phyloP scores from a whole-genome alignment of 2,329 filamentous ascomycete genomes.

The Ampelomyces quisqualis region DNA sequence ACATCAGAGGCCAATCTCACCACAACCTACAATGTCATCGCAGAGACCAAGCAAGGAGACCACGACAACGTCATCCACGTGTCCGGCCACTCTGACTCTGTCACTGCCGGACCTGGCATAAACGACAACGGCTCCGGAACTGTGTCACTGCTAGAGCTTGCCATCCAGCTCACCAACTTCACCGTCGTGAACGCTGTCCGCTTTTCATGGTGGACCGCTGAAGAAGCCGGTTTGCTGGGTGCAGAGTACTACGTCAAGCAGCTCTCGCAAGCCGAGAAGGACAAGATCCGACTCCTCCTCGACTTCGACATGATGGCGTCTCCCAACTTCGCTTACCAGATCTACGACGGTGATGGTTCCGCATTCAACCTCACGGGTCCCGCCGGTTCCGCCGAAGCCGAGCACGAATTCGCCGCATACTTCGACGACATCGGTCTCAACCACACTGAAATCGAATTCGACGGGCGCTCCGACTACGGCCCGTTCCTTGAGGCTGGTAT shows the following conservation, averaged over 20 bases:
- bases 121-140: constrained; percentile 46
- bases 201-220: constrained; percentile 45
- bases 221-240: constrained; percentile 43
- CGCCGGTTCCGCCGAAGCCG: constrained; percentile 34
- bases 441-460: constrained; percentile 37
- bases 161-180: constrained; percentile 42
- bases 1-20: constrained; percentile 25
- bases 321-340: constrained; percentile 40
- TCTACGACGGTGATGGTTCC: constrained; percentile 43
- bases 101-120: constrained; percentile 43
- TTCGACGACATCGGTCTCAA: constrained; percentile 30
- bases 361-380: constrained; percentile 37
- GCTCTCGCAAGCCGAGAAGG: constrained; percentile 26
- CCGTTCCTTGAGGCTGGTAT: constrained; percentile 41
- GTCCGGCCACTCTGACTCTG: constrained; percentile 44
- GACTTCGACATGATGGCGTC: constrained; percentile 49
- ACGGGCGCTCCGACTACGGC: constrained; percentile 44
- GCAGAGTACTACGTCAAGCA: constrained; percentile 38
- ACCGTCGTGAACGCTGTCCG: constrained; percentile 43
- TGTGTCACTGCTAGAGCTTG: constrained; percentile 41
- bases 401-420: constrained; percentile 38
- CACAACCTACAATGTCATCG: constrained; percentile 47
- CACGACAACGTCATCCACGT: constrained; percentile 39
- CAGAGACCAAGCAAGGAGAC: constrained; percentile 40
- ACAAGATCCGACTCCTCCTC: constrained; percentile 43